phyloP scores from a whole-genome alignment of 331 rosid species.

The Acacia pycnantha region DNA sequence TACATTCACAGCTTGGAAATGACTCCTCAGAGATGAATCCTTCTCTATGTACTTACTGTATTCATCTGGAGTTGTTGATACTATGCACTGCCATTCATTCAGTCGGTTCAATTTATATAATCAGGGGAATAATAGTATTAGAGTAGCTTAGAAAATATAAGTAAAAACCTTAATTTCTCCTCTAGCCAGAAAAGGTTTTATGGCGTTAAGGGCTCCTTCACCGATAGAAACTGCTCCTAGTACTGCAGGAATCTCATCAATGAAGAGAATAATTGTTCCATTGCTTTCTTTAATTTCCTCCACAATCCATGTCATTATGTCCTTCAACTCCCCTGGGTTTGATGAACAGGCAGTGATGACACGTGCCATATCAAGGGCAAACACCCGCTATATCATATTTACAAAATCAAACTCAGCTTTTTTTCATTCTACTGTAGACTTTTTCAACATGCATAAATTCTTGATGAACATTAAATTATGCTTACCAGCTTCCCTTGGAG shows the following conservation, averaged over 20 bases:
- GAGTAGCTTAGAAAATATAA: not conserved
- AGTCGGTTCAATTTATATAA: not conserved
- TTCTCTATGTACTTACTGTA: slow-evolving; percentile 35
- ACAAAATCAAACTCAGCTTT: not conserved
- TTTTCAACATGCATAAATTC: not conserved
- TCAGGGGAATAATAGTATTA: not conserved
- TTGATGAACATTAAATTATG: not conserved
- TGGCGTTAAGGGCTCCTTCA: slow-evolving; percentile 27
- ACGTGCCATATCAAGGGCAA: slow-evolving; percentile 35
- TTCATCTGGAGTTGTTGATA: slow-evolving; percentile 40
- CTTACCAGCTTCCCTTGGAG: slow-evolving; percentile 20
- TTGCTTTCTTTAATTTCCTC: slow-evolving; percentile 35
- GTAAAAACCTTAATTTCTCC: slow-evolving; percentile 35
- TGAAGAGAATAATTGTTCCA: slow-evolving; percentile 34
- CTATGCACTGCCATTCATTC: slow-evolving; percentile 29
- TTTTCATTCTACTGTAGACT: not conserved
- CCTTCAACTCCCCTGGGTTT: slow-evolving; percentile 32
- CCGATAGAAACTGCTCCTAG: slow-evolving; percentile 32
- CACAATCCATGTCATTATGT: slow-evolving; percentile 14
- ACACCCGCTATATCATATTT: slow-evolving; percentile 29
- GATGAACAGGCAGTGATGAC: slow-evolving; percentile 27
- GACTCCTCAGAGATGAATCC: slow-evolving; percentile 33
- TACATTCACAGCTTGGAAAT: slow-evolving; percentile 30
- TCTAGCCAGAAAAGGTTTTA: slow-evolving; percentile 38
- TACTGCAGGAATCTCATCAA: slow-evolving; percentile 43